Evolutionary conservation across 1,284 basidiomycete genomes (phyloP), one percentile per base, ranked within the genome.

Genomic region (Waitea zeae): DNA sequence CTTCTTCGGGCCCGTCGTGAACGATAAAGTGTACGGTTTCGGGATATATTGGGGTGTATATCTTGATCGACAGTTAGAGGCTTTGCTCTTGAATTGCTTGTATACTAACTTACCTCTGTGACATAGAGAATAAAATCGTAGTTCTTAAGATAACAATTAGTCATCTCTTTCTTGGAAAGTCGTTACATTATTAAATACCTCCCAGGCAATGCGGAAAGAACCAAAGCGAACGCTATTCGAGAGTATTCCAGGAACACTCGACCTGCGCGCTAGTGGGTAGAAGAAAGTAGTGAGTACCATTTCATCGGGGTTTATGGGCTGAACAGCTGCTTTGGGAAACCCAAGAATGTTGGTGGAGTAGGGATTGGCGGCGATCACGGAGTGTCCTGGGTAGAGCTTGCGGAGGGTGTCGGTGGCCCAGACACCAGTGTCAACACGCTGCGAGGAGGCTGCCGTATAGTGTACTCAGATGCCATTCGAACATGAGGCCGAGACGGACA

Each of bases 351-450:
- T 45, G 35, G 41, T 50, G 40, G 72, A 68, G n/a, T n/a, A n/a
- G n/a, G n/a, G n/a, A 12, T 53, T 47, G 3, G 71, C 65, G 39
- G 66, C 52, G 3, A 77, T 61, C 18, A 81, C 43, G 17, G 71
- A 69, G 43, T 77, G 61, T 4, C 65, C 59, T 3, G 78, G 74
- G 47, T 80, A 71, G 9, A 73, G 41, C 43, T 61, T 62, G 30
- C 61, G 64, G 30, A 81, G 54, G 17, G 58, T 50, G n/a, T n/a
- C 38, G 68, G 55, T 11, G 61, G 58, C n/a, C 73, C 73, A 38
- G 26, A 31, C 34, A 20, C 27, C 27, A 33, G 18, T 29, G 20
- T 19, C 28, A 34, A 24, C 36, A 31, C 34, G 9, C 20, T 36
- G 18, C 36, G 19, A 40, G 31, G 20, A 34, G 34, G n/a, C n/a